Base-by-base conservation (phyloP, 2,329 filamentous ascomycete genomes). In the Pseudocercospora vitis region DNA sequence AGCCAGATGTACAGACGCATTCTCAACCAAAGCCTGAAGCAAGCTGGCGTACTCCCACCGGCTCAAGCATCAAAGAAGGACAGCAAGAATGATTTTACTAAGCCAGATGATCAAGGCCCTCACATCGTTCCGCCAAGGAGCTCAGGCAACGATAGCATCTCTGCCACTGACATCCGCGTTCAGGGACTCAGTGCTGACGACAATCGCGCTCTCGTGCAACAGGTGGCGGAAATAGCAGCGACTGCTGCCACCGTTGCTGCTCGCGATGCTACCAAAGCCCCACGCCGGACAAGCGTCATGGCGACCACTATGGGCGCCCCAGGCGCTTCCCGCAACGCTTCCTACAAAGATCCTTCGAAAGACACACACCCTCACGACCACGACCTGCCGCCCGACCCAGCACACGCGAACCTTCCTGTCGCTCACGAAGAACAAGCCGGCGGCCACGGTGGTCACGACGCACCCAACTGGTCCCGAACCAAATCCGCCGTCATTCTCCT, bases 391-490 rank as follows among this genome's bases (percentile, higher is more conserved):
- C 29, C 52, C 2, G 69, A 72, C 42, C 48, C 61, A 50, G 50
- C 71, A 14, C 42, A 45, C 29, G 73, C 73, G 21, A 74, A 78
- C 73, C 11, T 79, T 19, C n/a, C 58, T 18, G 46, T 35, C 7
- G 26, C 53, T 4, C 54, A 57, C 7, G 58, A 63, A 40, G 46
- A 59, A n/a, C 39, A 80, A 6, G 64, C 65, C 48, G 67, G n/a
- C n/a, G n/a, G 59, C 9, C 61, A 63, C 69, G 89, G 88, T 40
- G 91, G 92, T 0, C 95, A 99, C 65, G 94, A 99, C 71, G 94
- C 94, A n/a, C 94, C 94, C 3, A 99, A 99, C 70, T 99, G 94
- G 94, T 89, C 92, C 65, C 86, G 91, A 57, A 82, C 81, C 49
- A 97, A 97, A 81, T 96, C 90, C 77, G 81, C 90, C 2, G 78